Base-by-base conservation (phyloP, 2,329 filamentous ascomycete genomes). In the Aureobasidium sp. region DNA sequence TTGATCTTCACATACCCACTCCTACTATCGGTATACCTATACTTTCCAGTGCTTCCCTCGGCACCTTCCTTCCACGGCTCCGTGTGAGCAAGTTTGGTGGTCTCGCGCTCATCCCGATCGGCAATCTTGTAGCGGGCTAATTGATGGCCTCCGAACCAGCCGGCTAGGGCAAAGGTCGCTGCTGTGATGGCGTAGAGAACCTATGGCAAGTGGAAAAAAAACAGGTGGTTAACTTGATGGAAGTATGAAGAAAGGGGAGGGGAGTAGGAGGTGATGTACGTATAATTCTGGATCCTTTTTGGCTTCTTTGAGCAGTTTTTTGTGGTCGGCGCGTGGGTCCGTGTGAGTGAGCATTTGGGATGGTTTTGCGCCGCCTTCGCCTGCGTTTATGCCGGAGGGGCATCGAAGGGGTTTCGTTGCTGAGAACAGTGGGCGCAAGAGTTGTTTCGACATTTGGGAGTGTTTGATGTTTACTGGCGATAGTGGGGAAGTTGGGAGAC, bases 241-340 rank as follows among this genome's bases (percentile, higher is more conserved):
- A 14, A 19, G 40, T 14, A 29, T 24, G 24, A 24, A 24, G 24
- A 24, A 4, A 11, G 6, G 40, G 5, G n/a, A 1, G 40, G 2
- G 8, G 5, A 11, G n/a, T 3, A 22, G 6, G 24, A 24, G 24
- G 24, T 24, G 2, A 24, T 24, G 24, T 24, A 44, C 40, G 14
- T 24, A 56, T 11, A 40, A n/a, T 24, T 56, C 50, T 56, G 50
- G 50, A 24, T 56, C 50, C 24, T 56, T 56, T 24, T 19, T 12
- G 11, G 50, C 50, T 40, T 40, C 50, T 39, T 24, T 56, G 29
- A 56, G 6, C 7, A 56, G 19, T 15, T 56, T 56, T 24, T 29
- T 56, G 50, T 56, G 50, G 14, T 56, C 50, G 7, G 50, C 31
- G 12, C 50, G 50, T 56, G 50, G 50, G 33, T 56, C 50, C 5